Percentiles rank a stretch among this genome's conserved stretches.
phyloP scores from a whole-genome alignment of 1,284 basidiomycete species.

The Ceraceosorus guamensis region DNA sequence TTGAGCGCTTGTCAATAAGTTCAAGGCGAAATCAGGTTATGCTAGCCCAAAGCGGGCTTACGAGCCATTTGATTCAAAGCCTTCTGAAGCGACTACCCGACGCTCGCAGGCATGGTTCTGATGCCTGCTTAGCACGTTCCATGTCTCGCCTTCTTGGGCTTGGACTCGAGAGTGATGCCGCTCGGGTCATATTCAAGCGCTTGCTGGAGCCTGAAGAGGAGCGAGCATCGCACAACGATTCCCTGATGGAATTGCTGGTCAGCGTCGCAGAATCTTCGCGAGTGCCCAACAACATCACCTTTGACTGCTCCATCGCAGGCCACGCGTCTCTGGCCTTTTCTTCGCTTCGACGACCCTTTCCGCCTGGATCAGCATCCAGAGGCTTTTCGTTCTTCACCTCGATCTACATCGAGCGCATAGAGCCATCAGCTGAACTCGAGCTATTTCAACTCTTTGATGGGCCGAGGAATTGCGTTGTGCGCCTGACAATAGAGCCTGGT shows the following conservation, averaged over 20 bases:
- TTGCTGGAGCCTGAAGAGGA: no score
- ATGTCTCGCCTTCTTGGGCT: no score
- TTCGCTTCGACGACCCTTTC: conserved; percentile 30
- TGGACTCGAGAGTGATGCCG: no score
- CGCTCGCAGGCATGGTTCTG: no score
- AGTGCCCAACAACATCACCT: conserved; percentile 22
- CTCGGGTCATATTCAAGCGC: no score
- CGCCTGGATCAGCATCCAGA: conserved; percentile 14
- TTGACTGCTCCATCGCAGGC: conserved; percentile 20
- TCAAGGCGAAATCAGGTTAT: conserved; percentile 6
- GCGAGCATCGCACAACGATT: conserved; percentile 5
- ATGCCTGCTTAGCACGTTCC: not conserved
- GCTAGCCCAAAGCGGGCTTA: not conserved
- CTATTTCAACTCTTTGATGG: conserved; percentile 31
- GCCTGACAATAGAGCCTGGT: conserved; percentile 24
- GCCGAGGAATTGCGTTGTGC: conserved; percentile 17
- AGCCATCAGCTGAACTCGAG: conserved; percentile 22
- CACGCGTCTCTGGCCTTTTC: conserved; percentile 30
- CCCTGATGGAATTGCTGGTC: conserved; percentile 22
- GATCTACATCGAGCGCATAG: conserved; percentile 25
- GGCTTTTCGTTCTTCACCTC: conserved; percentile 32
- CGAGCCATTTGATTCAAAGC: conserved; percentile 3
- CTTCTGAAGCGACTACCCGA: conserved; percentile 1
- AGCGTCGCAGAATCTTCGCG: conserved; percentile 17
- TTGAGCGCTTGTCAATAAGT: conserved; percentile 1